These are phyloP conservation scores for Phytophthora vignae DNA, from an alignment of 352 stramenopile species.

Conservation along the genomic window DNA sequence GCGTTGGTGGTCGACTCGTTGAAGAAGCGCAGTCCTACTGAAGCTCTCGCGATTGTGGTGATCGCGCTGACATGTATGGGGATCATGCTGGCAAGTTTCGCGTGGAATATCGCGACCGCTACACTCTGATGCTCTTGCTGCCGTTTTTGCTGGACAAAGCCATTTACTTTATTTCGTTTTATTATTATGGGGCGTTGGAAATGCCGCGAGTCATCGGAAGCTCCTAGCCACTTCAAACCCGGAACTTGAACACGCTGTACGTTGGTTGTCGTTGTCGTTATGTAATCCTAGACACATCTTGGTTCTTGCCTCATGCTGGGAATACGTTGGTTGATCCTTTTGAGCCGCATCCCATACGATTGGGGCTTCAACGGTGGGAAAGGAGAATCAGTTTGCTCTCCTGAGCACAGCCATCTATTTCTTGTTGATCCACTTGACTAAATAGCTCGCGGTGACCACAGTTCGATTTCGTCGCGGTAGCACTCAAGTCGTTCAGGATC, in stretches of 20 bases:
- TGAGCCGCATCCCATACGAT: not conserved
- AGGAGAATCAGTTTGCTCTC: slow-evolving; percentile 16
- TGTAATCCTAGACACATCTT: not conserved
- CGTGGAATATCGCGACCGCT: slow-evolving; percentile 41
- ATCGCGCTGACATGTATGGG: slow-evolving; percentile 27
- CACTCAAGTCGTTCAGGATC: not conserved
- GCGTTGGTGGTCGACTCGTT: slow-evolving; percentile 32
- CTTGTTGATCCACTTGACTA: not conserved
- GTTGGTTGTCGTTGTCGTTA: not conserved
- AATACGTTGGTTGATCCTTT: not conserved
- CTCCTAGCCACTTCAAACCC: slow-evolving; percentile 15
- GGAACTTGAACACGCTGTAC: slow-evolving; percentile 4
- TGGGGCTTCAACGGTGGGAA: not conserved
- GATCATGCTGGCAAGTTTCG: slow-evolving; percentile 38
- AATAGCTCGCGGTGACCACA: not conserved
- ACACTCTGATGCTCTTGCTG: slow-evolving; percentile 17
- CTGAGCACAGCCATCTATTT: not conserved
- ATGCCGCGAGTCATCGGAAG: slow-evolving; percentile 39
- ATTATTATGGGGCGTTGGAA: slow-evolving; percentile 31
- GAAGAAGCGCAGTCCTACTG: slow-evolving; percentile 36
- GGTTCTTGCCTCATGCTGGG: not conserved
- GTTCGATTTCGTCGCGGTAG: not conserved
- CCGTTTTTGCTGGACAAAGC: slow-evolving; percentile 17
- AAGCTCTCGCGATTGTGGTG: slow-evolving; percentile 37
- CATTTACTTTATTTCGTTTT: slow-evolving; percentile 36